phyloP scores from a whole-genome alignment of 177 flowering plant genomes.

The Vitis hybrid region DNA sequence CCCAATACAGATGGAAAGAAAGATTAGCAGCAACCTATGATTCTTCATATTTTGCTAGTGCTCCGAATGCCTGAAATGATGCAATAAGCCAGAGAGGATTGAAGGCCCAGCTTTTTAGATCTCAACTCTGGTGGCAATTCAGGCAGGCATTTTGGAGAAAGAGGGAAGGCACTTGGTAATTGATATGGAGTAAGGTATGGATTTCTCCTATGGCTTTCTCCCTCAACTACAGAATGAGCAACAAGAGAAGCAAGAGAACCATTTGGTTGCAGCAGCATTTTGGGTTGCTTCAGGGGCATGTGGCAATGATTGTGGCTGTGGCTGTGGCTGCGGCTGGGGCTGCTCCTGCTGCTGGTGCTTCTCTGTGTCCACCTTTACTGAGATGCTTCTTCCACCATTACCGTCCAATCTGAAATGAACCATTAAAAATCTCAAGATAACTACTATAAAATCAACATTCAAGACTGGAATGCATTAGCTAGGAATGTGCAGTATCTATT shows the following conservation, averaged over 20 bases:
- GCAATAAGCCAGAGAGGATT: not conserved
- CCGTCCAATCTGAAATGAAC: conserved; percentile 27
- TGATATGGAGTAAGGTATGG: not conserved
- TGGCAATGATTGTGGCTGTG: not conserved
- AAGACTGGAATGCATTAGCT: too few species aligned
- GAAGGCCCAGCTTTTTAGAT: not conserved
- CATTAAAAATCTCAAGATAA: not conserved
- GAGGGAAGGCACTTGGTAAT: not conserved
- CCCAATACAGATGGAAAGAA: not conserved
- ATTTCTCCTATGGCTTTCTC: not conserved
- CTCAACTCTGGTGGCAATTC: not conserved
- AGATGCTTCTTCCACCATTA: conserved; percentile 23
- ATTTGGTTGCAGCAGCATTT: conserved; percentile 5
- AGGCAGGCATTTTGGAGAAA: not conserved
- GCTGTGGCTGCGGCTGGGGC: not conserved
- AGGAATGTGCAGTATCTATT: too few species aligned
- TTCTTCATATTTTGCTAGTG: not conserved
- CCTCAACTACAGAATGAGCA: conserved; percentile 23
- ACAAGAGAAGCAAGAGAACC: conserved; percentile 37
- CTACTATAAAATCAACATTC: not conserved
- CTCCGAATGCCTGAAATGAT: not conserved
- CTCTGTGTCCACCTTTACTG: conserved; percentile 14
- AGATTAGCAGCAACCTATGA: not conserved
- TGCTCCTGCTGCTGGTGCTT: conserved; percentile 3
- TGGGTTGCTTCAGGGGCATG: conserved; percentile 7